phyloP scores from a whole-genome alignment of 1,284 basidiomycete species.

The Cryptococcus depauperatus region DNA sequence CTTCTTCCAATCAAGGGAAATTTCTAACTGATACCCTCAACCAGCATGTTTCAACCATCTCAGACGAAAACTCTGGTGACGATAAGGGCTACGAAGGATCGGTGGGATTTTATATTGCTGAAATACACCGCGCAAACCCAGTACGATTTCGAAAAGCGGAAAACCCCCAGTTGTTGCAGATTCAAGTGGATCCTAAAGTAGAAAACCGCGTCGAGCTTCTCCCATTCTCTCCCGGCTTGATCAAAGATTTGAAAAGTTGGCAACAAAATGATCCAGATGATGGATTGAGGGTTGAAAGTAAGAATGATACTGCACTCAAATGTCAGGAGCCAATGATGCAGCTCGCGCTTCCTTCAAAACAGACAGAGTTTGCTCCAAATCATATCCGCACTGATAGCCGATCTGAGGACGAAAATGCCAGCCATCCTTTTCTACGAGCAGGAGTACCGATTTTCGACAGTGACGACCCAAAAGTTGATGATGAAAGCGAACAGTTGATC shows the following conservation, averaged over 20 bases:
- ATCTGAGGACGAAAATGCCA: neutral
- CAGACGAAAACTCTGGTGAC: neutral
- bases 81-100: neutral
- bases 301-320: too few species aligned
- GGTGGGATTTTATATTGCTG: neutral
- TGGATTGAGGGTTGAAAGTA: too few species aligned
- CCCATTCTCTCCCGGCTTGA: neutral
- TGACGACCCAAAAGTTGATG: neutral
- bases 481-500: neutral
- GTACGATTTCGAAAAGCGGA: neutral
- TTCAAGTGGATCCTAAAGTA: neutral
- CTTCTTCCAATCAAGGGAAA: neutral
- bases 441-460: neutral
- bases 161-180: neutral
- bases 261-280: too few species aligned
- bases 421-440: neutral
- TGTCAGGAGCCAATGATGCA: too few species aligned
- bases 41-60: conserved; percentile 5
- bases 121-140: neutral
- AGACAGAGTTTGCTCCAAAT: neutral
- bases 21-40: conserved; percentile 1
- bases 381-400: neutral
- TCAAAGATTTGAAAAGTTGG: too few species aligned
- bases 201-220: neutral
- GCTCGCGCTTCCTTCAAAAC: neutral